These are phyloP conservation scores for Pythium diclinum DNA, from an alignment of 352 stramenopile species.

Conservation along the genomic window DNA sequence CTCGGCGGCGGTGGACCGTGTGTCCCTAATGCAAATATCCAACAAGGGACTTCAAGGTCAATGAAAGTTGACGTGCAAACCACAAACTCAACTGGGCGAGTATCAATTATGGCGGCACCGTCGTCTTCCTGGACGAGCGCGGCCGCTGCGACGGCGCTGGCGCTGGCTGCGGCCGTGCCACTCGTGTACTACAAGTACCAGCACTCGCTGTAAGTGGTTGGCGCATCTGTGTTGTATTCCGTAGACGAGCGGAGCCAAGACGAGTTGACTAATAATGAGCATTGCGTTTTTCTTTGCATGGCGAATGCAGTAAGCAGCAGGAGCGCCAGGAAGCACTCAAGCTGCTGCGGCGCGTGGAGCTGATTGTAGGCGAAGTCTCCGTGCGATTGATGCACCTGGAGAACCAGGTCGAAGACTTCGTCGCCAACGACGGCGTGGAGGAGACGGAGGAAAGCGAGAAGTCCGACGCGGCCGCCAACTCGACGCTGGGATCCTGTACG, in stretches of 20 bases:
- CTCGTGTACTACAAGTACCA: constrained; percentile 43
- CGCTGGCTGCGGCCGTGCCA: constrained; percentile 26
- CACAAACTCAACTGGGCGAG: not conserved
- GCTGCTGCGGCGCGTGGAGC: constrained; percentile 68
- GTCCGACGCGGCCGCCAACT: constrained; percentile 24
- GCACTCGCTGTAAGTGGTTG: constrained; percentile 27
- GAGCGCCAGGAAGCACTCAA: constrained; percentile 54
- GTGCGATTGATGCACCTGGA: constrained; percentile 65
- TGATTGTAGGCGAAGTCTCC: constrained; percentile 61
- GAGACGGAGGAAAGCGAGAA: constrained; percentile 17
- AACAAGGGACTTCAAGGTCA: constrained; percentile 27
- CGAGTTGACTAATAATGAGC: not conserved
- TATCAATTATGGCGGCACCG: constrained; percentile 2
- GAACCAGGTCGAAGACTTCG: constrained; percentile 58
- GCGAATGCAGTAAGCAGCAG: constrained; percentile 27
- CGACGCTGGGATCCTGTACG: constrained; percentile 70
- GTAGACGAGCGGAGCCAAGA: too few species aligned
- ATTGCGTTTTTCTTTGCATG: not conserved
- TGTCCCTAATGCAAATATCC: not conserved
- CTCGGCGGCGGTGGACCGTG: not conserved
- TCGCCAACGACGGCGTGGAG: constrained; percentile 39
- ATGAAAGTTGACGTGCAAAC: not conserved
- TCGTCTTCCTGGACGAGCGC: constrained; percentile 22
- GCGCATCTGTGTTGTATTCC: not conserved
- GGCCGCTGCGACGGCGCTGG: constrained; percentile 21